These are phyloP conservation scores for Juncus inflexus DNA, from an alignment of 176 grass and related monocot species.

Conservation along the genomic window DNA sequence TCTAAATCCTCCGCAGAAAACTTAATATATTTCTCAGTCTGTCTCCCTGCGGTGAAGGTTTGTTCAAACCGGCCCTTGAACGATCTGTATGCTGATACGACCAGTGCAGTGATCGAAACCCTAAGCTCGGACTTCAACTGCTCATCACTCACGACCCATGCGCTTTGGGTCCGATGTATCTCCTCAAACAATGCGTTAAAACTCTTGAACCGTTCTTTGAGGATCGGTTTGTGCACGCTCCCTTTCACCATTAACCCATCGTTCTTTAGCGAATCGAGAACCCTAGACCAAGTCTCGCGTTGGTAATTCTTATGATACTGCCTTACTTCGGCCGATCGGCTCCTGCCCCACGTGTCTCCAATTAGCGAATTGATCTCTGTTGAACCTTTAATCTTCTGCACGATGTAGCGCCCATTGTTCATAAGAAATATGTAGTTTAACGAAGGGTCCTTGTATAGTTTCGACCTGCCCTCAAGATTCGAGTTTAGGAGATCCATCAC, in stretches of 20 bases:
- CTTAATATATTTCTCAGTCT: conserved; percentile 88
- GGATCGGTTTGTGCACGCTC: conserved; percentile 30
- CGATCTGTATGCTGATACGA: conserved; percentile 80
- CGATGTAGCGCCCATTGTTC: conserved; percentile 92
- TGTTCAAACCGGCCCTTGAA: conserved; percentile 76
- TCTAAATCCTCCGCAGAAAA: conserved; percentile 71
- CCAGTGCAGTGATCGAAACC: conserved; percentile 71
- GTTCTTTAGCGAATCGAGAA: conserved; percentile 53
- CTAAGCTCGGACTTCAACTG: conserved; percentile 89
- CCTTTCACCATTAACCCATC: conserved; percentile 50
- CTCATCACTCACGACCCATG: conserved; percentile 62
- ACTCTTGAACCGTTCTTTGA: conserved; percentile 47
- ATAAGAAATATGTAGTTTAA: conserved; percentile 75
- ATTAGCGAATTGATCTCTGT: conserved; percentile 56
- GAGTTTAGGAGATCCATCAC: conserved; percentile 77
- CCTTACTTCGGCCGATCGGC: conserved; percentile 63
- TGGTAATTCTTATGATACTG: conserved; percentile 98
- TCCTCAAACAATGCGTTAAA: conserved; percentile 49
- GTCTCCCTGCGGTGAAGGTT: conserved; percentile 48
- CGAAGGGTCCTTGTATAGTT: conserved; percentile 56
- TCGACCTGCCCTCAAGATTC: conserved; percentile 58
- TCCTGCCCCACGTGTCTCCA: conserved; percentile 63
- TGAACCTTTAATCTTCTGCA: conserved; percentile 77
- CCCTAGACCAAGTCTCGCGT: conserved; percentile 77
- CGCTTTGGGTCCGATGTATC: conserved; percentile 43